Evolutionary conservation across 176 grass and related monocot species (phyloP).

Genomic region (Eragrostis nindensis): DNA sequence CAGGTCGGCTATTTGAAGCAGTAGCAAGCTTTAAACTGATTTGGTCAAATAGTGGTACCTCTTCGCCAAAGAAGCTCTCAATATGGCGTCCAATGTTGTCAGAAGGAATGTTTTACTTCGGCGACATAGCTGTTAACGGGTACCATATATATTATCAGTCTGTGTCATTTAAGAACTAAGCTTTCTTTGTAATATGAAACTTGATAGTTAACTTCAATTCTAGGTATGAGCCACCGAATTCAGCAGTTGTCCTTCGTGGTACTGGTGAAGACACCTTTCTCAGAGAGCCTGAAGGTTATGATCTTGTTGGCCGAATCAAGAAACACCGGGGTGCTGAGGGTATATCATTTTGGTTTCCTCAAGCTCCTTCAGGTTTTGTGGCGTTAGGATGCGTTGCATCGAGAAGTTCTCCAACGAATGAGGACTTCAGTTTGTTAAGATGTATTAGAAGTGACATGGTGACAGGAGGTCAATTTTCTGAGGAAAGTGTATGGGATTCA

Average conservation of each 20-base stretch:
- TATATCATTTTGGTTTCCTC: conserved; percentile 85
- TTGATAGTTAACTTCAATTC: conserved; percentile 38
- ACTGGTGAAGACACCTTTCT: conserved; percentile 73
- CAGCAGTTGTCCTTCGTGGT: conserved; percentile 80
- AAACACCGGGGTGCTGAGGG: conserved; percentile 73
- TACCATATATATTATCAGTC: conserved; percentile 42
- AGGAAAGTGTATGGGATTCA: conserved; percentile 89
- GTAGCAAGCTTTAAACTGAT: conserved; percentile 87
- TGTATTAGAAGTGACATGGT: conserved; percentile 97
- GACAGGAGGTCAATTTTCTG: conserved; percentile 76
- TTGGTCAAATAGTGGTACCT: conserved; percentile 80
- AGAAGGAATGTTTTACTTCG: conserved; percentile 83
- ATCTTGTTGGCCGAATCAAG: conserved; percentile 79
- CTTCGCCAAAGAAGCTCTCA: conserved; percentile 81
- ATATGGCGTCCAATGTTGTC: conserved; percentile 88
- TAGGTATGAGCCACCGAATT: conserved; percentile 95
- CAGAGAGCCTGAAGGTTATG: conserved; percentile 72
- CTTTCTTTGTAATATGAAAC: conserved; percentile 17
- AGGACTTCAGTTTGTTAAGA: conserved; percentile 71
- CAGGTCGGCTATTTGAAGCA: conserved; percentile 74
- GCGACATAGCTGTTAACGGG: conserved; percentile 91
- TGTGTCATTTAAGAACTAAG: conserved; percentile 18
- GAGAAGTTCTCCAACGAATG: conserved; percentile 56
- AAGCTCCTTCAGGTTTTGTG: conserved; percentile 89
- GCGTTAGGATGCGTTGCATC: conserved; percentile 89